Evolutionary conservation across 202 grass and related monocot genomes (phyloP), one percentile per base, ranked within the genome.

Genomic region (Digitaria exilis): DNA sequence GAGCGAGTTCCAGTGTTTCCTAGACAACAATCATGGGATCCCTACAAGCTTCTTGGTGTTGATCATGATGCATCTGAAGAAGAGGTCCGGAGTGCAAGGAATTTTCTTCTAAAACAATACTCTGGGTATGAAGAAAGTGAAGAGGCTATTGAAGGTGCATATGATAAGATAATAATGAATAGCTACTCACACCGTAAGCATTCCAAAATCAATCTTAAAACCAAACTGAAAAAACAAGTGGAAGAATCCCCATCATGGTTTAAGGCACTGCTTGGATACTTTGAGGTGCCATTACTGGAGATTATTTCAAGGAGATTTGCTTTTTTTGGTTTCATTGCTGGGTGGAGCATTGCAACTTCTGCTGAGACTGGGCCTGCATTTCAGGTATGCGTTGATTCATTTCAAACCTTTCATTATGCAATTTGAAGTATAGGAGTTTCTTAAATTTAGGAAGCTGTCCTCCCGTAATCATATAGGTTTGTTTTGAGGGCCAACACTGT

Each of bases 151-250:
- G 96, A 98, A 86, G 75, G 84, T 79, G 96, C 96, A 37, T 98
- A 95, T 76, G 96, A 98, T 73, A 95, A 92, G 85, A 98, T 98
- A 89, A 87, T 98, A 52, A 84, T 95, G 85, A 84, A 87, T 37
- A 95, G 90, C 55, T 98, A 95, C 65, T 80, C 63, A 52, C 76
- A 93, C 42, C 87, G 91, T 35, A 95, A 93, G 80, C 93, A 76
- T 69, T 64, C 92, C 37, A 98, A 98, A 86, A 81, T 95, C 12
- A 98, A 98, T 76, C 71, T 95, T 45, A 90, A 91, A 82, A 95
- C 73, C 69, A 95, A 89, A n/a, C 46, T 95, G 24, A 85, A 61
- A 63, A 89, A 95, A 56, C 86, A 85, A 91, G 92, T 95, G 1
- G 87, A 93, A 73, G 89, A 89, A 70, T 93, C 91, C 9, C 92